Base-by-base conservation (phyloP, 495 filamentous ascomycete genomes). In the Lasiosphaeriaceae sp. region DNA sequence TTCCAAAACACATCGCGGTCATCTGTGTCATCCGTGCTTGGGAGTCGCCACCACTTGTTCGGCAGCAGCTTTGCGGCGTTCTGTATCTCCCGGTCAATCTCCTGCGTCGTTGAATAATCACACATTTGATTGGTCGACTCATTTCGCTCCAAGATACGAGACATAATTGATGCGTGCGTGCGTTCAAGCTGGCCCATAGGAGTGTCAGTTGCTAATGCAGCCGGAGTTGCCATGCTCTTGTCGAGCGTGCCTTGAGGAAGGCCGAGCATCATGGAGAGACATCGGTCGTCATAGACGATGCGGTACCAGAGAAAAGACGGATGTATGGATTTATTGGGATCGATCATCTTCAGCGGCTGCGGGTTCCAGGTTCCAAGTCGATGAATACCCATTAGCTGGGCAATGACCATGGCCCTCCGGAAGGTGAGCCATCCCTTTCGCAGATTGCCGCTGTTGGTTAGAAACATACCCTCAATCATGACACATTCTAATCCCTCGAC, bases 401-500 rank as follows among this genome's bases (percentile, higher is more conserved):
- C 70, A 8, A 77, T 54, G 14, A 57, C 63, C 55, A 77, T 74
- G 9, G 78, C 80, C 39, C 79, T 64, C 9, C 72, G 74, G 11
- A 60, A 47, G n/a, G 74, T 58, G 37, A 80, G 50, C 77, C 74
- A 81, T 1, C 68, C 56, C 12, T 64, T 62, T 24, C 73, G 75
- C 0, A 82, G 66, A 55, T 79, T 80, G 2, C 78, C 80, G 11
- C 48, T 52, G 53, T 79, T 74, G 24, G 63, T 67, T 2, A 80
- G 74, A 61, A 75, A 81, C 47, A 74, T 49, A 21, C 62, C 62
- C 57, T 82, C 79, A 9, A 80, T 58, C 51, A 82, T 74, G 49
- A 82, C 64, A 56, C 75, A 80, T 49, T 80, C 76, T 3, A 82
- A 45, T 12, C 74, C 77, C 50, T 83, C 78, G 39, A 82, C 46